These are phyloP conservation scores for Fulvia fulva DNA, from an alignment of 2,329 filamentous ascomycete genomes.

Conservation along the genomic window DNA sequence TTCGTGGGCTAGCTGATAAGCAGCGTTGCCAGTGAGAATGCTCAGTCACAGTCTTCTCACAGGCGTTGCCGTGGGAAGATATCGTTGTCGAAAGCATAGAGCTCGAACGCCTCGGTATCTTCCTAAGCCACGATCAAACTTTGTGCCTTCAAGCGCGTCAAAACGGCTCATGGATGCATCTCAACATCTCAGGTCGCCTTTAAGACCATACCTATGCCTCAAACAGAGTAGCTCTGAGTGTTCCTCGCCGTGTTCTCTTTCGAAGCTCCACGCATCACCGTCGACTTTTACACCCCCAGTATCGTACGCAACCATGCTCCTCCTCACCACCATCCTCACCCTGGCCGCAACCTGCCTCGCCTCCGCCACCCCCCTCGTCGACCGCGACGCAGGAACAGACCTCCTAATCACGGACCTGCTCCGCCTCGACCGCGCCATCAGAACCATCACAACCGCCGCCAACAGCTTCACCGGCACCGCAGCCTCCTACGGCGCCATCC, in stretches of 20 bases:
- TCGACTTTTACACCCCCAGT: neutral
- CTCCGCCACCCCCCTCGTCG: slow-evolving; percentile 2
- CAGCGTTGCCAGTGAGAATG: no score
- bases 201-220: neutral
- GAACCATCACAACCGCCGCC: slow-evolving; percentile 13
- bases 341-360: slow-evolving; percentile 1
- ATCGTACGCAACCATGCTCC: slow-evolving; percentile 1
- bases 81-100: neutral
- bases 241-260: neutral
- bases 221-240: neutral
- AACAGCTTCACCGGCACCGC: slow-evolving; percentile 18
- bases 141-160: neutral
- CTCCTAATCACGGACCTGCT: slow-evolving; percentile 18
- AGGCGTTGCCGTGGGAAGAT: neutral
- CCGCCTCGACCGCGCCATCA: slow-evolving; percentile 20
- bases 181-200: neutral
- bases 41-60: neutral
- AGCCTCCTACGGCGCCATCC: slow-evolving; percentile 16
- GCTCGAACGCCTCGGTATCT: neutral
- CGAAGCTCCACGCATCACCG: no score
- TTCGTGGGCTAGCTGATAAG: no score
- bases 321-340: slow-evolving; percentile 6
- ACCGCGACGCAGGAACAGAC: slow-evolving; percentile 19
- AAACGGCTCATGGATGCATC: neutral
- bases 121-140: neutral